These are phyloP conservation scores for Circinella umbellata DNA, from an alignment of 371 early-diverging fungal genomes.

Conservation along the genomic window DNA sequence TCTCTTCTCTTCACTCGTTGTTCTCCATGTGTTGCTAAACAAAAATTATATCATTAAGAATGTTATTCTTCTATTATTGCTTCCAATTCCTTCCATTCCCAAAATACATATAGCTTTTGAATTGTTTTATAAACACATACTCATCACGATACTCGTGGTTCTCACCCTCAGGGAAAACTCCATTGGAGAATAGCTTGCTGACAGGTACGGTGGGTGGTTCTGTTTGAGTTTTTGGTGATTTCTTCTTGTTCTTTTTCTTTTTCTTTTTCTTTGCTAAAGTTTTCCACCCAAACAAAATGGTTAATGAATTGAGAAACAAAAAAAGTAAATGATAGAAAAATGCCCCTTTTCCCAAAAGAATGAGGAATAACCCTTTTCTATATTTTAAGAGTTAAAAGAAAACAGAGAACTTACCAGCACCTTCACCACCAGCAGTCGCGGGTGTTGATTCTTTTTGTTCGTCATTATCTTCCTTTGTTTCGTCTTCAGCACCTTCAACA, in stretches of 20 bases:
- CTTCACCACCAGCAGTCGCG: conserved; percentile 5
- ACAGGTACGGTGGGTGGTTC: conserved; percentile 82
- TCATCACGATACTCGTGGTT: conserved; percentile 78
- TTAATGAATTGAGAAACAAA: too few relatives aligned
- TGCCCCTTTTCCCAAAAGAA: background rate
- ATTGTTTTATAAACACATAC: conserved; percentile 37
- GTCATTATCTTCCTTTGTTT: conserved; percentile 5
- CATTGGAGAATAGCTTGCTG: conserved; percentile 72
- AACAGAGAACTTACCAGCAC: background rate
- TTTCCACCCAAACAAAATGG: too few relatives aligned
- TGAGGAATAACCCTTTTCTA: background rate
- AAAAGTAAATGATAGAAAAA: background rate
- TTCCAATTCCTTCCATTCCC: too few relatives aligned
- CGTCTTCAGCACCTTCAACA: background rate
- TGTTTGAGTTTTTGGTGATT: conserved; percentile 67
- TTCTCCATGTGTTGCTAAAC: conserved; percentile 74
- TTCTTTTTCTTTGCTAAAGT: conserved; percentile 60
- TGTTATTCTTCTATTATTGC: background rate
- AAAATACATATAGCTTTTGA: background rate
- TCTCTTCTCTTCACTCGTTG: conserved; percentile 83
- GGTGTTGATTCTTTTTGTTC: conserved; percentile 8
- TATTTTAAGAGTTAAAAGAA: background rate
- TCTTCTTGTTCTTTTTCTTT: conserved; percentile 75
- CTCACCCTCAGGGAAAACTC: conserved; percentile 77
- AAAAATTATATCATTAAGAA: background rate